Evolutionary conservation across 257 asterid species (phyloP), one percentile per base, ranked within the genome.

Genomic region (Fraxinus excelsior): DNA sequence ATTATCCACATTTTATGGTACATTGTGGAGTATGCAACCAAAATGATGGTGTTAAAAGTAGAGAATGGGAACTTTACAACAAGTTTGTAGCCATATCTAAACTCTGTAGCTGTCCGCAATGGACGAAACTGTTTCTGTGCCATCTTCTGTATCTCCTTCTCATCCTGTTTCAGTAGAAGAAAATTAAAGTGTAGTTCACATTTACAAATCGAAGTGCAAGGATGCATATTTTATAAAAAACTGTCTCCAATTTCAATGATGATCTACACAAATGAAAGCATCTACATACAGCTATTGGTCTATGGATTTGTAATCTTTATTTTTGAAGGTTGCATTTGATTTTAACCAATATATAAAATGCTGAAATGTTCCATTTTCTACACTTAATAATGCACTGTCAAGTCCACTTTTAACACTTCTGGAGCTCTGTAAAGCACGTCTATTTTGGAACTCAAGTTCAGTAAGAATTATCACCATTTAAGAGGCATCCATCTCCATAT

Each of bases 51-150:
- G 26, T 23, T 60, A 31, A 62, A 67, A 71, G 76, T 23, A 37
- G 74, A 81, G 84, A 78, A 21, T n/a, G 28, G 79, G 84, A 87
- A 79, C 87, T 84, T 87, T 93, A 96, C 99, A 37, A 96, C 97
- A 80, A 96, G 85, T 77, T 96, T 96, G 94, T 91, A 96, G 87
- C 99, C 99, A 78, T 96, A 96, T 88, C 92, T 85, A 79, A 96
- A 96, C 38, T 92, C 98, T 32, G 85, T 91, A 0, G 96, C 91
- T 9, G 92, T 83, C 65, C 94, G 93, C 84, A 96, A 79, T 6
- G 87, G 89, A 38, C 98, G 97, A 74, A 89, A 91, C 83, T 87
- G 94, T 82, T 91, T 91, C 65, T 79, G 70, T 34, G 98, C 99
- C 92, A 84, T 74, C 87, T 91, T 96, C 88, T 85, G 92, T 46